phyloP scores from a whole-genome alignment of 306 rosid species.

The Cucurbita argyrosperma region DNA sequence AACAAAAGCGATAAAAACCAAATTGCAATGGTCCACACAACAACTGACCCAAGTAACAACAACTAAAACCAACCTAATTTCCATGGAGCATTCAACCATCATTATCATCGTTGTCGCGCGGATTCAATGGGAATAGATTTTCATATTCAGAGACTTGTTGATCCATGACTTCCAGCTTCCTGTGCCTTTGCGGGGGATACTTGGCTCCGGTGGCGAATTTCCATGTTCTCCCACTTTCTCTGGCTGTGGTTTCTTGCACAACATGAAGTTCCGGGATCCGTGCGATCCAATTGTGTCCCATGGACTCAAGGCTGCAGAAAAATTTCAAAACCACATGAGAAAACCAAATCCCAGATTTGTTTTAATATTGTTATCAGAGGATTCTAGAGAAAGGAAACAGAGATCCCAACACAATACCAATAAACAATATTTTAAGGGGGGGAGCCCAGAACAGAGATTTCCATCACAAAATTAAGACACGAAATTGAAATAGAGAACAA shows the following conservation, averaged over 20 bases:
- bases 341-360: not conserved
- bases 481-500: not conserved
- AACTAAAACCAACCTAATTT: not conserved
- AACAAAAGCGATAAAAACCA: not conserved
- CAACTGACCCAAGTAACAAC: not conserved
- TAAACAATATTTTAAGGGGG: too few species aligned
- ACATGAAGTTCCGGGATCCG: slow-evolving; percentile 71
- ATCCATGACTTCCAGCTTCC: slow-evolving; percentile 86
- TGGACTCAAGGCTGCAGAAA: slow-evolving; percentile 56
- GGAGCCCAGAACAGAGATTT: not conserved
- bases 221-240: slow-evolving; percentile 11
- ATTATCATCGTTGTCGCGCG: not conserved
- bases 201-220: not conserved
- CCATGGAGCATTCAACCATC: not conserved
- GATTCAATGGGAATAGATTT: slow-evolving; percentile 51
- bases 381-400: not conserved
- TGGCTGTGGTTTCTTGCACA: slow-evolving; percentile 67
- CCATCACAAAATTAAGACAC: not conserved
- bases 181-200: slow-evolving; percentile 27
- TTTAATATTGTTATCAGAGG: not conserved
- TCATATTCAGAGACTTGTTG: slow-evolving; percentile 60
- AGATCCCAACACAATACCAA: not conserved
- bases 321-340: not conserved
- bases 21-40: slow-evolving; percentile 3
- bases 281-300: slow-evolving; percentile 68